Evolutionary conservation across 371 early-diverging fungal species (phyloP), one percentile per base, ranked within the genome.

Genomic region (Catenaria anguillulae): DNA sequence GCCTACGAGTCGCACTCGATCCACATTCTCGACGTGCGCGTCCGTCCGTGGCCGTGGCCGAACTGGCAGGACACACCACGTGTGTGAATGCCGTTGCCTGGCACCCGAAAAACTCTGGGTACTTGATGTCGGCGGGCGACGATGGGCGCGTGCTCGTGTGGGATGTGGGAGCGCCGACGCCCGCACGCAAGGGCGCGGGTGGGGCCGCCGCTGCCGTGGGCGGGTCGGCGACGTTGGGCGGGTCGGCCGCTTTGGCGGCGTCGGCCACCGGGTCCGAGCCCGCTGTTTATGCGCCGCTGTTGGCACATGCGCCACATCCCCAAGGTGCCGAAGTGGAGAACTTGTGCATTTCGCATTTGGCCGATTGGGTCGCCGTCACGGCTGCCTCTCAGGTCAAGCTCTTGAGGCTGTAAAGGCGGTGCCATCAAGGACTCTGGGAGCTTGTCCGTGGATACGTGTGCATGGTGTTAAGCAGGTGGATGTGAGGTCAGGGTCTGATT

Each of bases 1-100:
- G 87, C 86, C 62, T 81, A 86, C 76, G 90, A 90, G 61, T 85
- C 89, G 3, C 65, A 79, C 15, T 67, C 75, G 2, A 88, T 93
- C 6, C 81, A 84, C 40, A 80, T 97, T 55, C 70, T 97, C 35
- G 97, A 97, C 72, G 82, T 91, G 52, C 87, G 97, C 40, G 83
- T 84, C 31, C 97, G 15, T 88, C 91, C 12, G 77, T 87, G 2
- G 90, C 94, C 2, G 82, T 92, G 3, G 77, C 81, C 10, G 87
- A 93, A 67, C 74, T 97, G 48, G 73, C 76, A 12, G 86, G 88
- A 24, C 96, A 94, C 68, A 80, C 76, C 33, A 84, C 61, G 29
- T 62, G 45, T n/a, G 83, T 90, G 61, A 88, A 85, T 59, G 80
- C 87, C 54, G 71, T 87, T 45, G 75, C 75, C n/a, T 92, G 92